phyloP scores from a whole-genome alignment of 176 grass and related monocot genomes.

The Triticum dicoccoides region DNA sequence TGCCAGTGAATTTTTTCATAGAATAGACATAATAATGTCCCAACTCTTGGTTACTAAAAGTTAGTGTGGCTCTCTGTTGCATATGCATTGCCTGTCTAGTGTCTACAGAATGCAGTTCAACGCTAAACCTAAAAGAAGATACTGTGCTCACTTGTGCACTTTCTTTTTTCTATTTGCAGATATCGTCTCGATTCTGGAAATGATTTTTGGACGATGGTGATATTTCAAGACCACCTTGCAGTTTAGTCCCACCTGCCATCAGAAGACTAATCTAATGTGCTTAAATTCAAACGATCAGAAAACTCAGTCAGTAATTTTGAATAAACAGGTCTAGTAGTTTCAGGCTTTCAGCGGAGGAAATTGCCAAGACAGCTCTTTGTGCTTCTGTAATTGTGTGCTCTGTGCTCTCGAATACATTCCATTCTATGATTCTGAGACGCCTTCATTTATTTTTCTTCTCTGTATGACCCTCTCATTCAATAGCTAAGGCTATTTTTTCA shows the following conservation, averaged over 20 bases:
- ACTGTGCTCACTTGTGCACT: not conserved
- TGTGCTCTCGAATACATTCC: not conserved
- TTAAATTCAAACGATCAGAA: not conserved
- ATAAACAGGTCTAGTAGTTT: not conserved
- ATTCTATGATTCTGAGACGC: not conserved
- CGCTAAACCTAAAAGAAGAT: not conserved
- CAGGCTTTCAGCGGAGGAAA: not conserved
- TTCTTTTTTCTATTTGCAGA: conserved; percentile 4
- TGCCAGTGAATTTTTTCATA: not conserved
- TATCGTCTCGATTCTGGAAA: not conserved
- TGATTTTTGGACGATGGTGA: not conserved
- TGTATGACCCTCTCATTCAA: not conserved
- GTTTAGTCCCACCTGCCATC: not conserved
- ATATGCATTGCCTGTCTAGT: not conserved
- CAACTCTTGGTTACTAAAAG: not conserved
- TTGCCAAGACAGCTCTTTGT: not conserved
- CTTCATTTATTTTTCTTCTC: not conserved
- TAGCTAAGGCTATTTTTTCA: not conserved
- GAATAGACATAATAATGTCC: not conserved
- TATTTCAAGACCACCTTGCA: conserved; percentile 2
- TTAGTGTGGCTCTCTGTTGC: not conserved
- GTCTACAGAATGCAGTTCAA: not conserved
- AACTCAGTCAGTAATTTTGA: not conserved
- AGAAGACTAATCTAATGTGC: not conserved
- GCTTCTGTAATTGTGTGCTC: not conserved